Evolutionary conservation across 441 rosid genomes (phyloP), one percentile per base, ranked within the genome.

Genomic region (Syzygium syzygioides): DNA sequence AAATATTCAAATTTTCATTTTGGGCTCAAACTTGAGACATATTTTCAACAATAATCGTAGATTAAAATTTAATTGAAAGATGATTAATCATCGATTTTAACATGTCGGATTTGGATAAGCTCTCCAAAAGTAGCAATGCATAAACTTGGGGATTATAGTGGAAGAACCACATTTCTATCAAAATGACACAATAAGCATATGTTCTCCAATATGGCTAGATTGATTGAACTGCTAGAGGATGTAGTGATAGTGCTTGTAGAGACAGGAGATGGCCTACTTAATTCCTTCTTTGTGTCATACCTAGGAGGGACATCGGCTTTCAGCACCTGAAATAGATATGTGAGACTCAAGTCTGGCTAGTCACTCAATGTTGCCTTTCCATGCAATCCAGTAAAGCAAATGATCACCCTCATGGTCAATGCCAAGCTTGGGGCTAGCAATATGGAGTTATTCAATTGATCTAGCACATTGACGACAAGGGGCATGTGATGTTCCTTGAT

Each of bases 351-450:
- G 91, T 96, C 79, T 96, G 97, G 90, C 30, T 97, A 30, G 94
- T 96, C 50, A 97, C 98, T 62, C 98, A 95, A 79, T 97, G 98
- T 87, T 96, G 96, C 88, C 93, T 97, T 91, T 92, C 95, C 2
- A 20, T 1, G 19, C 48, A 86, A 94, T 13, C 96, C 9, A 92
- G 88, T 55, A 90, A n/a, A 79, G 93, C 89, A 28, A 88, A 86
- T 14, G 99, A 96, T 71, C 98, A 95, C 95, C 23, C 95, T 97
- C 62, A 96, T 94, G 93, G 95, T 97, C 86, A 97, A 97, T 64
- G 98, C 98, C 1, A 96, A 95, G 90, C 97, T 97, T 25, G 99
- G 54, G 8, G 98, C 98, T 56, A 95, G 95, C 91, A 97, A 97
- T 52, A 94, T 91, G 0, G 98, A 96, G 93, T 93, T 97, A 34